A percentile compares a stretch with the other conserved stretches of the same genome.
Conservation (phyloP, 202 grass and related monocot genomes). For the Miscanthus sacchariflorus region DNA sequence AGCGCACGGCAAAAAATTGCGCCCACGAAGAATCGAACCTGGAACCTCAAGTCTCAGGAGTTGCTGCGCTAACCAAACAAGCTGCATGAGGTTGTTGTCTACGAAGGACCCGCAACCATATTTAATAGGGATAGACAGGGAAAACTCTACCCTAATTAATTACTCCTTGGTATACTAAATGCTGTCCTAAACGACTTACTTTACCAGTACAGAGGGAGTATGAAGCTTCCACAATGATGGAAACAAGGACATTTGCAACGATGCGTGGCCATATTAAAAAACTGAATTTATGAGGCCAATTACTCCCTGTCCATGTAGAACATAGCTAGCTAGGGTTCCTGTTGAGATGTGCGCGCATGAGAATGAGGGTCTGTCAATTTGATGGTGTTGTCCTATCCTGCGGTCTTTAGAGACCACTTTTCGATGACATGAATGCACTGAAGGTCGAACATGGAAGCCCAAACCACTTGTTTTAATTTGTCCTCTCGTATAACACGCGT, state of each 20-base stretch:
- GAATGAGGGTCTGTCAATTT: neutral
- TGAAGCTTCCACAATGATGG: neutral
- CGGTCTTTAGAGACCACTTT: conserved; percentile 33
- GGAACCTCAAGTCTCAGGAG: too few species aligned
- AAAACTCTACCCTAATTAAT: too few species aligned
- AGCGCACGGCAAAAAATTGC: too few species aligned
- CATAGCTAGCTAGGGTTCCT: neutral
- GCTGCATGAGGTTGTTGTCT: too few species aligned
- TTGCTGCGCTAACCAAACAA: too few species aligned
- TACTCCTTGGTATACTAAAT: too few species aligned
- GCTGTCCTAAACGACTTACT: too few species aligned
- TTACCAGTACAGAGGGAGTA: too few species aligned
- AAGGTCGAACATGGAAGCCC: conserved; percentile 28
- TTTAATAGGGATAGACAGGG: too few species aligned
- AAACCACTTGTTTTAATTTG: neutral
- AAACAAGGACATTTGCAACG: conserved; percentile 9
- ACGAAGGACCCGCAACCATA: too few species aligned
- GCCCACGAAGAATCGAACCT: too few species aligned
- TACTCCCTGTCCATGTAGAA: neutral
- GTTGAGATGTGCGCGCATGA: neutral
- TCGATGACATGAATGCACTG: conserved; percentile 17
- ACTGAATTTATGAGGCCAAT: conserved; percentile 17
- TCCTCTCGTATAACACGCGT: neutral
- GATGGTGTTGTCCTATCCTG: conserved; percentile 3
- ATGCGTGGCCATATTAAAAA: conserved; percentile 37